Conservation (phyloP, 1,284 basidiomycete species). For the Coriolopsis trogii region DNA sequence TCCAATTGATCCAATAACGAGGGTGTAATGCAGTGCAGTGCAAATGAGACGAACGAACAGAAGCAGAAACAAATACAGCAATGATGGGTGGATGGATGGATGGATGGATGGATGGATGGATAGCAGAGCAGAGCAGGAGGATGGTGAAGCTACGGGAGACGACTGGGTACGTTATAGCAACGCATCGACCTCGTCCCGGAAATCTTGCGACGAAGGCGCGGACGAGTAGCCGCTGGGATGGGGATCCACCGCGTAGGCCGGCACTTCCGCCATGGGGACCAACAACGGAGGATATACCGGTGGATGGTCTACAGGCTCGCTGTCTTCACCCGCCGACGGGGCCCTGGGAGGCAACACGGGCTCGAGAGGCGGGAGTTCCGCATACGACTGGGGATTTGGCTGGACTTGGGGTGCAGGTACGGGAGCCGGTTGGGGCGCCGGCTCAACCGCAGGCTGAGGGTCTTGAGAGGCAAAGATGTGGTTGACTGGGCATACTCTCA, state of each 20-base stretch:
- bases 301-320: background rate
- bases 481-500: conserved; percentile 47
- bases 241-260: conserved; percentile 8
- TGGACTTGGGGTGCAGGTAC: conserved; percentile 4
- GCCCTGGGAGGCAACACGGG: background rate
- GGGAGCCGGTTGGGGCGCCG: background rate
- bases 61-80: background rate
- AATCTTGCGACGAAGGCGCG: conserved; percentile 26
- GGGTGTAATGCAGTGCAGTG: too few species aligned
- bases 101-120: background rate
- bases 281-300: background rate
- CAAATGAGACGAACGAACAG: background rate
- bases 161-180: conserved; percentile 28
- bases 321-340: background rate
- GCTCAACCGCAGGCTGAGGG: conserved; percentile 1
- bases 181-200: conserved; percentile 35
- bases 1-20: too few species aligned
- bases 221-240: conserved; percentile 7
- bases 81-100: background rate
- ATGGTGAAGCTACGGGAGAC: too few species aligned
- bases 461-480: conserved; percentile 44
- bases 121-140: background rate
- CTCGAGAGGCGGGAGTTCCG: conserved; percentile 7
- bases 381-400: conserved; percentile 6
- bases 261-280: conserved; percentile 2